phyloP scores from a whole-genome alignment of 1,284 basidiomycete genomes.

The Afroboletus lepidellus region DNA sequence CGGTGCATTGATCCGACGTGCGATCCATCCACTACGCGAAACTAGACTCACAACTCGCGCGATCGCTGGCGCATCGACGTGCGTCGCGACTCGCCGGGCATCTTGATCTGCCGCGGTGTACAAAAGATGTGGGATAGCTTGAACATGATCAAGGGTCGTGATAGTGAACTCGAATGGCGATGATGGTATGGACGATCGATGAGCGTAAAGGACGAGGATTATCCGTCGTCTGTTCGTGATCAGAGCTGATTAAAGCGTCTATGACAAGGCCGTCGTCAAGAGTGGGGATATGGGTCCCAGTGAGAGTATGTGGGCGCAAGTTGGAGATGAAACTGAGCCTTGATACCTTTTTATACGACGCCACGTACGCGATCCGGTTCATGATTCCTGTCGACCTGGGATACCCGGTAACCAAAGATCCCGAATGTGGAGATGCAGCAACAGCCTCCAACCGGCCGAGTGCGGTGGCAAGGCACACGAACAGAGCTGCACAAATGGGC shows the following conservation, averaged over 20 bases:
- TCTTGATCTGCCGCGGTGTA: constrained; percentile 32
- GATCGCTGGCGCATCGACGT: constrained; percentile 24
- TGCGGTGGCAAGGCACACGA: not conserved
- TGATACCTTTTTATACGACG: not conserved
- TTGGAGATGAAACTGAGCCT: constrained; percentile 1
- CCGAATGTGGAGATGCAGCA: not conserved
- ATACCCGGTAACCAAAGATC: not conserved
- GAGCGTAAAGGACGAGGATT: not conserved
- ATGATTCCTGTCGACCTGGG: not conserved
- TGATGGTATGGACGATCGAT: no score
- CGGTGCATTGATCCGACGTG: not conserved
- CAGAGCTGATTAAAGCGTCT: not conserved
- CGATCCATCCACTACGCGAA: not conserved
- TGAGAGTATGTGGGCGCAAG: constrained; percentile 2
- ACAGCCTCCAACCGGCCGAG: not conserved
- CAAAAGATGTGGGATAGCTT: constrained; percentile 35
- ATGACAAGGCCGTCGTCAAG: not conserved
- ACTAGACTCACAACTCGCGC: constrained; percentile 26
- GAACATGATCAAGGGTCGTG: constrained; percentile 15
- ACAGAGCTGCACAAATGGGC: not conserved
- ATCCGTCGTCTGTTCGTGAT: not conserved
- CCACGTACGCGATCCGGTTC: not conserved
- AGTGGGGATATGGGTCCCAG: not conserved
- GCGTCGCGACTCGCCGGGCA: constrained; percentile 28
- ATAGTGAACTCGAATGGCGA: not conserved